A percentile compares a stretch with the other conserved stretches of the same genome.
Conservation (phyloP, 2,329 filamentous ascomycete species). For the Pseudocercospora fuligena region DNA sequence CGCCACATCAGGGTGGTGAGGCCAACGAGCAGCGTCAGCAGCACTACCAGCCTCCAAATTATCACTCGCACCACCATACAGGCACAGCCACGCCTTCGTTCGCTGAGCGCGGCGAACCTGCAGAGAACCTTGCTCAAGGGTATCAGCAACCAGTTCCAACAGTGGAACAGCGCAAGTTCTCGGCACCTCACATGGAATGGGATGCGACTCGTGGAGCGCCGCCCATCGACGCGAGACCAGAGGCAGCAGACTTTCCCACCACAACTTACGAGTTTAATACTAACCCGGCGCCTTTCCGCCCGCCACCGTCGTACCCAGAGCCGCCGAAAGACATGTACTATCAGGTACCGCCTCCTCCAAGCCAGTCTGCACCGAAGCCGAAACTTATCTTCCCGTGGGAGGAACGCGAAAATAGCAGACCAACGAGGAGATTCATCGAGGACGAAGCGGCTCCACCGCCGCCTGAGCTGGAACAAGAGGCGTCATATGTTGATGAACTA, state of each 20-base stretch:
- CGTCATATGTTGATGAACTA: slow-evolving; percentile 36
- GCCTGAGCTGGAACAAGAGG: slow-evolving; percentile 27
- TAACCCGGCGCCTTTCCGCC: slow-evolving; percentile 74
- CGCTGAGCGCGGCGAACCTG: slow-evolving; percentile 49
- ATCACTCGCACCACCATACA: slow-evolving; percentile 19
- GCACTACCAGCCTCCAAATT: slow-evolving; percentile 12
- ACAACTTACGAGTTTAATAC: slow-evolving; percentile 83
- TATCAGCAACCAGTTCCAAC: slow-evolving; percentile 50
- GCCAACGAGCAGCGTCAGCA: not conserved
- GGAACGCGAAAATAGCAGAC: slow-evolving; percentile 63
- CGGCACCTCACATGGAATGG: slow-evolving; percentile 65
- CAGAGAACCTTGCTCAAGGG: slow-evolving; percentile 51
- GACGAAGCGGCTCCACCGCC: slow-evolving; percentile 44
- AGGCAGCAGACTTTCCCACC: slow-evolving; percentile 81
- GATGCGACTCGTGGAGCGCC: slow-evolving; percentile 65
- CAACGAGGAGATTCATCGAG: slow-evolving; percentile 69
- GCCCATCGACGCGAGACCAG: slow-evolving; percentile 72
- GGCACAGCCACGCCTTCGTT: slow-evolving; percentile 39
- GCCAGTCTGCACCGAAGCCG: slow-evolving; percentile 63
- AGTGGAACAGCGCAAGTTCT: slow-evolving; percentile 56
- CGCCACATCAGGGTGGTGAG: not conserved
- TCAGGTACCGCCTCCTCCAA: slow-evolving; percentile 66
- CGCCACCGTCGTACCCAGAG: slow-evolving; percentile 77
- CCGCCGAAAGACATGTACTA: slow-evolving; percentile 90
- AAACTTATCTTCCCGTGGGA: slow-evolving; percentile 90